Base-by-base conservation (phyloP, 78 protist species). In the Bigelowiella natans region DNA sequence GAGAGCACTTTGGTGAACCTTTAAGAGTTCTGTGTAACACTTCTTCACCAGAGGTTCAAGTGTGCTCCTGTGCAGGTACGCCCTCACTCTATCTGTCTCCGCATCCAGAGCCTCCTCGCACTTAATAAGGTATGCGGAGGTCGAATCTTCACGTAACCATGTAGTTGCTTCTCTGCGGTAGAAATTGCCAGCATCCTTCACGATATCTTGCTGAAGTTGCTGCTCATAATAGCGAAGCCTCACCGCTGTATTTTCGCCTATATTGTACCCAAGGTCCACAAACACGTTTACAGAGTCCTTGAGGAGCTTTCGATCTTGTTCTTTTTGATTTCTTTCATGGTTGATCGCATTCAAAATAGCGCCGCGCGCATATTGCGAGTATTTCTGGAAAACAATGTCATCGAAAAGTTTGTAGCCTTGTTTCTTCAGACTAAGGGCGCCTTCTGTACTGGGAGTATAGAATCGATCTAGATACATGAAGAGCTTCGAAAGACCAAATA, bases 391-490 rank as follows among this genome's bases (percentile, higher is more conserved):
- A 29, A 87, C n/a, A 3, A 2, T 87, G 36, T 87, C 83, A 2
- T 39, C 28, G 89, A 31, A 87, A 29, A 87, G 64, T 30, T 29
- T 31, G 64, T 87, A 87, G 11, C 89, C 89, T 40, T 87, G 89
- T 34, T 87, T 31, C 83, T 39, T 7, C 7, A 39, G 40, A 29
- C 36, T 34, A 29, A 7, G 64, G 38, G 38, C 40, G 64, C 11
- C 38, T 29, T 87, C 89, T 18, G 83, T 87, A 40, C 36, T 87
- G 40, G 89, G 89, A 18, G 64, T 39, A 40, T 87, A 39, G 64
- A 87, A 87, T 3, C 89, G 89, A 39, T 87, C 89, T 29, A 87
- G 11, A 30, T 87, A 87, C 89, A 87, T 87, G 37, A 87, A 87
- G 28, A 87, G 40, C 83, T 39, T 38, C 11, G 40, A 34, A 2